Conservation (phyloP, 2,329 filamentous ascomycete genomes). For the Dryadomyces quercus-mongolicae region DNA sequence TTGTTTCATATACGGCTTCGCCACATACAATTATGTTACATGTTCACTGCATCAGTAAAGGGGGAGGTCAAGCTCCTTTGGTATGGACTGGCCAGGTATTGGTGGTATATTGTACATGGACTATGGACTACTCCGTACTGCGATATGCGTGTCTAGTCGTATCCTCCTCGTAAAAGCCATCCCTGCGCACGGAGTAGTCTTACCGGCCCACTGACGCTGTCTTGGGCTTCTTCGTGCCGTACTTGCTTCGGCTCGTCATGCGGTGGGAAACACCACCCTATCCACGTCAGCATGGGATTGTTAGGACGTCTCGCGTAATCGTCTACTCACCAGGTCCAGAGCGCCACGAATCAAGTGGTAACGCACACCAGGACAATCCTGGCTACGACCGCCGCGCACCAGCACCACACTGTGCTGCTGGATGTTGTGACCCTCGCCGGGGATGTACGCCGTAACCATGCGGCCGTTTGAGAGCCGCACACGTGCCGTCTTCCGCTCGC, state of each 20-base stretch:
- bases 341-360: conserved; percentile 89
- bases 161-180: too few species aligned
- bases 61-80: too few species aligned
- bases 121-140: too few species aligned
- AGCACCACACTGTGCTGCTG: conserved; percentile 97
- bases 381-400: conserved; percentile 81
- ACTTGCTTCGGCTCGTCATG: conserved; percentile 81
- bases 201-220: conserved; percentile 44
- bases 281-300: conserved; percentile 1
- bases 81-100: too few species aligned
- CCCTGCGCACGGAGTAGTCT: too few species aligned
- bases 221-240: conserved; percentile 98
- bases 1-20: not conserved
- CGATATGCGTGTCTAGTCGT: too few species aligned
- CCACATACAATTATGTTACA: not conserved
- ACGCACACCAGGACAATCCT: conserved; percentile 97
- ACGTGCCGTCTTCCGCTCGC: conserved; percentile 89
- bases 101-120: too few species aligned
- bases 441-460: conserved; percentile 86
- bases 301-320: not conserved
- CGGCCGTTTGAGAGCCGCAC: conserved; percentile 78
- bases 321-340: conserved; percentile 69
- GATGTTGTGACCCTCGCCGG: conserved; percentile 95
- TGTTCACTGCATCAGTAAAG: not conserved
- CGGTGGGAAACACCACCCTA: conserved; percentile 85